Evolutionary conservation across 257 asterid genomes (phyloP), one percentile per base, ranked within the genome.

Genomic region (Linderniella brevidens): DNA sequence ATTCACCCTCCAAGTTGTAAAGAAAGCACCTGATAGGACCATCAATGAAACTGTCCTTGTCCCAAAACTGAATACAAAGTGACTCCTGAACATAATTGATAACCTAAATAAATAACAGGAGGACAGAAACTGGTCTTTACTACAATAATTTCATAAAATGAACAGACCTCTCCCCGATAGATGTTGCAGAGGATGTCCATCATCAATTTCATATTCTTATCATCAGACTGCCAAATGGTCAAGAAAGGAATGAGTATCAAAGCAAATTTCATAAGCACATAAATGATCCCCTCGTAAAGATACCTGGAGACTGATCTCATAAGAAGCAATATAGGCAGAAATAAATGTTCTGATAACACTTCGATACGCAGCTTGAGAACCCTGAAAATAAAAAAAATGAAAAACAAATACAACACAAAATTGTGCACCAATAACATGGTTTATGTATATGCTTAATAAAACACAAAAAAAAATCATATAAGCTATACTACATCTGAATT

Each of bases 31-130:
- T 78, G 51, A 90, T 73, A 55, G 96, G 98, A 60, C 88, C 92
- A 63, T 90, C 98, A 42, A 90, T 67, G 62, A 72, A 76, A 68
- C 96, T 90, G 56, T 75, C 85, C 67, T 61, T 71, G 62, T 90
- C 98, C 98, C 98, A 90, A 58, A 90, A 90, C 75, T 90, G 94
- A 50, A 59, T 65, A 68, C 94, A 85, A 38, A 90, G 92, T 45
- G 79, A 75, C 73, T 81, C 98, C 98, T 88, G 80, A 69, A 72
- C 43, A 50, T 66, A 46, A 63, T 50, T 48, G 52, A 60, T 44
- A 25, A 35, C 60, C 39, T 44, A 59, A 52, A 61, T 58, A 70
- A 56, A 47, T 50, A 42, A 45, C 48, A 14, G 57, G 53, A 32
- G 13, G 49, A 37, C 38, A 43, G 46, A 48, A 32, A 37, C 13